Conservation (phyloP, 352 stramenopile genomes). For the Phytopythium mirpurense region DNA sequence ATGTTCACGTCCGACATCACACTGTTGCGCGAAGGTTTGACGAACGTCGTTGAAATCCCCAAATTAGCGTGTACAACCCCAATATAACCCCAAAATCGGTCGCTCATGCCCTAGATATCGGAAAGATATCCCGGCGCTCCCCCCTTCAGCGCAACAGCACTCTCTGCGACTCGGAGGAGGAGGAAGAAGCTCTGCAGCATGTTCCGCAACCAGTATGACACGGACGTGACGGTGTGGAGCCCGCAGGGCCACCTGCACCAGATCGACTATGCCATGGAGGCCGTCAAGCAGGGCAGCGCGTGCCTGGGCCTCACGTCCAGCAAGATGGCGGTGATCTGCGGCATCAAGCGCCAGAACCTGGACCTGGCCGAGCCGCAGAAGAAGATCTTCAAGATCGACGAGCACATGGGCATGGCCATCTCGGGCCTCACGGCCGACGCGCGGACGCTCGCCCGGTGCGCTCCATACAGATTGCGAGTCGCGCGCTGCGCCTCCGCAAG, state of each 20-base stretch:
- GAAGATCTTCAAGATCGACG: conserved; percentile 99
- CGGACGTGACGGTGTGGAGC: conserved; percentile 99
- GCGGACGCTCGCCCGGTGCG: conserved; percentile 85
- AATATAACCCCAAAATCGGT: not conserved
- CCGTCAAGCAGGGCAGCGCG: conserved; percentile 94
- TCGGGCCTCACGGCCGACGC: conserved; percentile 97
- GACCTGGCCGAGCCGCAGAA: conserved; percentile 96
- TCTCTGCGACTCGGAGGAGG: not conserved
- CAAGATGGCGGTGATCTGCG: conserved; percentile 92
- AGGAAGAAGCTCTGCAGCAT: conserved; percentile 42
- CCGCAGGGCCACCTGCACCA: conserved; percentile 98
- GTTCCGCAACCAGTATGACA: conserved; percentile 99
- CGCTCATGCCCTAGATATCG: not conserved
- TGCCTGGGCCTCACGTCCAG: conserved; percentile 94
- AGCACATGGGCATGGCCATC: conserved; percentile 98
- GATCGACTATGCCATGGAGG: conserved; percentile 96
- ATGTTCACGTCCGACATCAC: no score
- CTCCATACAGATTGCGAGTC: no score
- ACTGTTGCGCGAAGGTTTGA: not conserved
- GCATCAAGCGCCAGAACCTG: conserved; percentile 79
- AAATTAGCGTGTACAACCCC: not conserved
- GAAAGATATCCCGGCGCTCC: not conserved
- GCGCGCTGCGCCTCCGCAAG: no score
- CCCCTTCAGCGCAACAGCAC: no score
- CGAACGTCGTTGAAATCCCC: not conserved